Evolutionary conservation across 2,329 filamentous ascomycete genomes (phyloP), one percentile per base, ranked within the genome.

Genomic region (Daldinia eschscholtzii): DNA sequence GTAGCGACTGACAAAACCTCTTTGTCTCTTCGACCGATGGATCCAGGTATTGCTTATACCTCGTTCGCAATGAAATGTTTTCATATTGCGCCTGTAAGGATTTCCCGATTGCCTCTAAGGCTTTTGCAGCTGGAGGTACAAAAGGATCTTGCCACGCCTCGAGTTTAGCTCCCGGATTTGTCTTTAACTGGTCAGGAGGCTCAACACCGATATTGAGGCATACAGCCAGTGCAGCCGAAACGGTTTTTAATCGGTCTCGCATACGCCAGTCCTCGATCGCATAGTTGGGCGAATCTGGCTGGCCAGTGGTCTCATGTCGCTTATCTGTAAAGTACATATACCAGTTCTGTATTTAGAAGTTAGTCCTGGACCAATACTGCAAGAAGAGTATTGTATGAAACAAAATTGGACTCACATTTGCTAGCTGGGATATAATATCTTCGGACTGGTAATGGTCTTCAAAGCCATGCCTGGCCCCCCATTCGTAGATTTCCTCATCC

Each of bases 261-360:
- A 98, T 98, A 65, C 96, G 92, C 96, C 96, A 99, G 79, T 98
- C 96, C 78, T 97, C 92, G 5, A 97, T 83, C 70, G 89, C 85
- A 73, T 88, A 88, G 28, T 83, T 80, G 18, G 85, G 86, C 59
- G 89, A 87, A 78, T 94, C 93, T 15, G 94, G 93, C 73, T 94
- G 93, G 23, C 94, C 96, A 39, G 93, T 95, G 23, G 93, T 96
- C 79, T 98, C 96, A 81, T 99, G 96, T 60, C 95, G 91, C 81
- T 98, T 98, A 81, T 99, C 96, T 71, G 95, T 98, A 81, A 93
- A 99, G 82, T 99, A 99, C 95, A 98, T 98, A 84, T 97, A 98
- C 89, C 97, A 99, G 73, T 93, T 97, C 92, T 97, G 80, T 62
- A 68, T 35, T 33, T n/a, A 64, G 18, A 65, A 67, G 68, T 73